Evolutionary conservation across 73 alveolate genomes (phyloP).

Genomic region (Paramecium biaurelia): DNA sequence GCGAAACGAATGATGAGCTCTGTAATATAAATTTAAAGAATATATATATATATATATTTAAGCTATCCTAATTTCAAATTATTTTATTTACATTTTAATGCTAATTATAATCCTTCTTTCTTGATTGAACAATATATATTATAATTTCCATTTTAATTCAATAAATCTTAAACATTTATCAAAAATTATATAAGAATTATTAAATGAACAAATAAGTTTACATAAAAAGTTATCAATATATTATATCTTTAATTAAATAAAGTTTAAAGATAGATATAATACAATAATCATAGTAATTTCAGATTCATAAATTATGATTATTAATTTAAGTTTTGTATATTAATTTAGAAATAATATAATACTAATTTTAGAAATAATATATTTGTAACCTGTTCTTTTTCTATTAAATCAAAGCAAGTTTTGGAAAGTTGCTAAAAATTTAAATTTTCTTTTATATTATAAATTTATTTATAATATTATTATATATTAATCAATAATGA

Average conservation of each 20-base stretch:
- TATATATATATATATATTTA: neutral
- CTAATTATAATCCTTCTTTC: neutral
- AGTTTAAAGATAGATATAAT: no score
- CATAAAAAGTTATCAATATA: no score
- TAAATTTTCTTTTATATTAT: neutral
- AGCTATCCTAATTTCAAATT: neutral
- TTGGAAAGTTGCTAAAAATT: neutral
- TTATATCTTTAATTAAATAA: no score
- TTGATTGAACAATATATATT: neutral
- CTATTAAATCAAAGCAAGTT: neutral
- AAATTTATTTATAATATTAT: neutral
- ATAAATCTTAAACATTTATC: no score
- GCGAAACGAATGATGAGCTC: constrained; percentile 1
- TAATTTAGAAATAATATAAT: no score
- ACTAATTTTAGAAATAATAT: neutral
- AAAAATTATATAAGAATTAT: no score
- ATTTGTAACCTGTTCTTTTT: neutral
- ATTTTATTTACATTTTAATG: neutral
- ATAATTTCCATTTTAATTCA: no score
- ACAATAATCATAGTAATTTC: no score
- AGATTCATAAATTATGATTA: no score
- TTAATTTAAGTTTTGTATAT: neutral
- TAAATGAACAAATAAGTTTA: no score
- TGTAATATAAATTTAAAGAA: neutral
- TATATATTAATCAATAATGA: neutral